Conservation (phyloP, 2,329 filamentous ascomycete genomes). For the Raffaelea ambrosiae region DNA sequence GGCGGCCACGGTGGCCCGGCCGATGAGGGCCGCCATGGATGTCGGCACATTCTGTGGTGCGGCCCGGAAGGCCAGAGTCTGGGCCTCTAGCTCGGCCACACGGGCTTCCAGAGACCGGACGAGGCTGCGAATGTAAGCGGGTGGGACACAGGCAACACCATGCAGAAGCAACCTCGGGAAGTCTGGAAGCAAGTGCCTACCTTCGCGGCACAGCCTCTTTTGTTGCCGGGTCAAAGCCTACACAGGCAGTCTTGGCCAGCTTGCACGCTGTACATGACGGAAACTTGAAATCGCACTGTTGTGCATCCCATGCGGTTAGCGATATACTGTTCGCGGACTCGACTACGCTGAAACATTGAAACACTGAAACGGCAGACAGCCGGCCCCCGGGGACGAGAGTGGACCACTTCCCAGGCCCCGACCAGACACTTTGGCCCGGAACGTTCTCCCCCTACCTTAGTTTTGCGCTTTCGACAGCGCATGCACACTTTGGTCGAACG, state of each 20-base stretch:
- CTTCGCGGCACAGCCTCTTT: conserved; percentile 1
- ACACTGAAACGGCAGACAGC: no score
- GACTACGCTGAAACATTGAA: neutral
- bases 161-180: no score
- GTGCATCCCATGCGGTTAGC: no score
- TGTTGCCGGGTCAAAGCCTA: conserved; percentile 2
- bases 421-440: no score
- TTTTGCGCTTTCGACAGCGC: conserved; percentile 5
- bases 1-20: neutral
- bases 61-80: conserved; percentile 1
- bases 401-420: no score
- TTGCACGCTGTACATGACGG: conserved; percentile 1
- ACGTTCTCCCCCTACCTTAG: neutral
- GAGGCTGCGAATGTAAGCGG: neutral
- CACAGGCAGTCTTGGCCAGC: conserved; percentile 1
- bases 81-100: conserved; percentile 3
- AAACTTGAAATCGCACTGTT: conserved; percentile 6
- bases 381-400: no score
- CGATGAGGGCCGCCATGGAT: conserved; percentile 1
- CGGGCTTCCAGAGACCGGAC: conserved; percentile 4
- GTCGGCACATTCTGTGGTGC: conserved; percentile 3
- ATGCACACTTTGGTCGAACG: conserved; percentile 5
- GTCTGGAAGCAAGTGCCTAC: no score
- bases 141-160: neutral
- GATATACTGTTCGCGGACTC: neutral